Base-by-base conservation (phyloP, 306 rosid genomes). In the Vicia faba region DNA sequence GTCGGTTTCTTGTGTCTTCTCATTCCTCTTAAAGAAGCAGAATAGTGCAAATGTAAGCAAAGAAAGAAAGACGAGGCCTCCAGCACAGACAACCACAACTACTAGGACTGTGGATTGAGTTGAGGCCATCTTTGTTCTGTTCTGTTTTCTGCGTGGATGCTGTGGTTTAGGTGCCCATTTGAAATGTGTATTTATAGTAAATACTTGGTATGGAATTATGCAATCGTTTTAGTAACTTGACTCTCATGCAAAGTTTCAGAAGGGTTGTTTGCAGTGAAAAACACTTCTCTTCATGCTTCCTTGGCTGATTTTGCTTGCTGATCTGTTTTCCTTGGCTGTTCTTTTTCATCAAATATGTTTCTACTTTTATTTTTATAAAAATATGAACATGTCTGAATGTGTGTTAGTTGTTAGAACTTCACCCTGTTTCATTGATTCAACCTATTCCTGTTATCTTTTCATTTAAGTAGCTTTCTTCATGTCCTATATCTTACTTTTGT, bases 191-290 rank as follows among this genome's bases (percentile, higher is more conserved):
- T 78, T 70, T 63, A 70, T 77, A 71, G 14, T 71, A 35, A 33
- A n/a, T 61, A 61, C 33, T 41, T 39, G 12, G 69, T 68, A 49
- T 2, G 25, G 59, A 79, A 66, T 11, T 12, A 1, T 33, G n/a
- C n/a, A n/a, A n/a, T 53, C 25, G 68, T 46, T 73, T 76, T 11
- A 61, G 74, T 74, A 74, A 85, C 97, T 87, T 87, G 81, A 54
- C 88, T 73, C 86, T 64, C 87, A 79, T 85, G 71, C 88, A 8
- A 90, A 87, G 97, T 74, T 76, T 83, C 51, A 80, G 49, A 36
- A 8, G 61, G 77, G 33, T 80, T 88, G 85, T 75, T 80, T 88
- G 91, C 15, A 84, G 79, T 88, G 82, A 73, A 88, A 78, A 82
- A 81, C 89, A 88, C 89, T 82, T 71, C 74, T 65, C 48, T 16